Evolutionary conservation across 1,139 yeast species (phyloP), one percentile per base, ranked within the genome.

Genomic region (Pneumocystis carinii): DNA sequence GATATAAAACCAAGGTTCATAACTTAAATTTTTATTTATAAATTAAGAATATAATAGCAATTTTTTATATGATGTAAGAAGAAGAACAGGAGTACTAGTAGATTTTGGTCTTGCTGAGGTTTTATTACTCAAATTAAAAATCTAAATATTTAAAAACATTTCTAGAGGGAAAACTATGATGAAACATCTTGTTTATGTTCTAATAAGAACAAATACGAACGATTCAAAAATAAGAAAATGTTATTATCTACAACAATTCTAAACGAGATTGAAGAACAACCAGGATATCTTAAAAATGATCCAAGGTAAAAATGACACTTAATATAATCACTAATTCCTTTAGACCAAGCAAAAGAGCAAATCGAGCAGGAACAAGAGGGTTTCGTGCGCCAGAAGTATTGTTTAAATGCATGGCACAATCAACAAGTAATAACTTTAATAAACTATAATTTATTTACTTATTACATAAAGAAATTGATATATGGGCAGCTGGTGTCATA

Each of bases 341-440:
- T 65, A 77, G 97, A 66, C 89, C 95, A 1, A 90, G 95, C 1
- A 81, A 96, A 70, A 79, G 98, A 66, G 97, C 97, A 1, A 92
- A 92, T 71, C 83, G 99, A 70, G 98, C 98, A 0, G 99, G 99
- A 1, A 94, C 99, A 0, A 81, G 98, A 69, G 97, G 97, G 0
- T 90, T 90, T 72, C 79, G 97, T 68, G 96, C 97, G 0, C 97
- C 97, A 0, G 97, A 90, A 72, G 97, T 90, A 2, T 76, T 90
- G 65, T 81, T 90, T 74, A 89, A 89, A 72, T 90, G 97, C 73
- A 83, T 88, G 1, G 84, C 87, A 66, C 97, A 90, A 75, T 79
- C 86, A 8, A 82, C 88, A 42, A 67, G 66, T 64, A 48, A 48
- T 24, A n/a, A 62, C 42, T 19, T 8, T 24, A 19, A 35, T 32